phyloP scores from a whole-genome alignment of 495 filamentous ascomycete species.

The Podospora pseudopauciseta region DNA sequence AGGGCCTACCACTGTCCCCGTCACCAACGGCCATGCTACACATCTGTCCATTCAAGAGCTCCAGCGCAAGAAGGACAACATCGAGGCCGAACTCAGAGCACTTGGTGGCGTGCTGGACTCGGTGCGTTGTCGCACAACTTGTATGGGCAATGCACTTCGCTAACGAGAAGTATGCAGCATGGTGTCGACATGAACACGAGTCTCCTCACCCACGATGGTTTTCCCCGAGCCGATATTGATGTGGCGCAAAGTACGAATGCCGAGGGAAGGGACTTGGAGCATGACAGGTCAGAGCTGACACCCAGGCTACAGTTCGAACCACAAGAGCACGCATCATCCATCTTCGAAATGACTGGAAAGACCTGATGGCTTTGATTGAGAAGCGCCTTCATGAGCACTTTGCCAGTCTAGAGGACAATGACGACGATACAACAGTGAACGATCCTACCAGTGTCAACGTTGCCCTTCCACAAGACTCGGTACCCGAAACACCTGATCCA shows the following conservation, averaged over 20 bases:
- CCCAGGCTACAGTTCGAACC: constrained; percentile 66
- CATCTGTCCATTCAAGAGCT: constrained; percentile 59
- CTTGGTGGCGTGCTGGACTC: constrained; percentile 83
- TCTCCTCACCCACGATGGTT: constrained; percentile 88
- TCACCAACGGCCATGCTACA: constrained; percentile 51
- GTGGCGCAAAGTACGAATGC: constrained; percentile 77
- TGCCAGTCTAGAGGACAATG: constrained; percentile 46
- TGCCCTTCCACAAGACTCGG: constrained; percentile 31
- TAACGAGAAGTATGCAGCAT: constrained; percentile 56
- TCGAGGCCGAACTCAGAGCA: constrained; percentile 82
- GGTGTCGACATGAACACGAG: constrained; percentile 88
- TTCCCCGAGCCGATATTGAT: constrained; percentile 89
- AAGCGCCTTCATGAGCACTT: constrained; percentile 77
- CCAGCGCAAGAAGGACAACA: constrained; percentile 66
- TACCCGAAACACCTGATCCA: constrained; percentile 49
- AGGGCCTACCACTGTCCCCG: constrained; percentile 56
- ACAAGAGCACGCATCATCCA: constrained; percentile 85
- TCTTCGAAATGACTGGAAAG: constrained; percentile 90
- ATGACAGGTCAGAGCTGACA: constrained; percentile 15
- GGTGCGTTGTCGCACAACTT: constrained; percentile 48
- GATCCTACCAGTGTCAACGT: constrained; percentile 3
- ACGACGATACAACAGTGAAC: constrained; percentile 5
- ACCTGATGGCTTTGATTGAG: constrained; percentile 77
- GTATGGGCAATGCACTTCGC: constrained; percentile 6
- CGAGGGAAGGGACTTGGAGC: background rate